Evolutionary conservation across 306 rosid genomes (phyloP).

Genomic region (Quercus aquifolioides): DNA sequence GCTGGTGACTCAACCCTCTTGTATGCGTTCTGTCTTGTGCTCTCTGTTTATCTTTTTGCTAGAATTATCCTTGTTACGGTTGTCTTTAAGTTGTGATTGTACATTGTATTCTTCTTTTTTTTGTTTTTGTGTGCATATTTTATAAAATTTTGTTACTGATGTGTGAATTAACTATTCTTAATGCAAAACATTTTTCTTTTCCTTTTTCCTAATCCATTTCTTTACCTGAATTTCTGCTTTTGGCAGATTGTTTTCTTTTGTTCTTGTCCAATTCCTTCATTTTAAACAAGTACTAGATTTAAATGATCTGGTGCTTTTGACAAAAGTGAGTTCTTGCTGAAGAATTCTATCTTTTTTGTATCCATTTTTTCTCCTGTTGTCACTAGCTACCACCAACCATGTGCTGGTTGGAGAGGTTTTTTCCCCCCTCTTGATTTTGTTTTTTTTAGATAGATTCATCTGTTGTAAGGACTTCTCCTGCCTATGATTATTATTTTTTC

Average conservation of each 20-base stretch:
- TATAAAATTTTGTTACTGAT: background rate
- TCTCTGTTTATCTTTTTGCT: background rate
- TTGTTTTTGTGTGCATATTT: background rate
- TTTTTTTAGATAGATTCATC: background rate
- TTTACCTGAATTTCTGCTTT: background rate
- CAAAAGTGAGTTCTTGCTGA: background rate
- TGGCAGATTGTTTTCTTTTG: background rate
- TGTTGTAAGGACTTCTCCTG: conserved; percentile 6
- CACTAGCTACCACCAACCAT: background rate
- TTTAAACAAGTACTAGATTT: background rate
- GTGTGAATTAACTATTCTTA: background rate
- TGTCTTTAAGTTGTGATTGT: background rate
- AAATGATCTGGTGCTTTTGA: background rate
- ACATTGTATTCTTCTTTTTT: background rate
- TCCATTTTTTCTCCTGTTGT: background rate
- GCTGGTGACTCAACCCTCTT: conserved; percentile 82
- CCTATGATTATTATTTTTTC: background rate
- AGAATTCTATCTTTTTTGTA: background rate
- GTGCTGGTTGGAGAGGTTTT: background rate
- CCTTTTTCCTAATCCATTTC: background rate
- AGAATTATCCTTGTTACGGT: background rate
- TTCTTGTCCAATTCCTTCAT: background rate
- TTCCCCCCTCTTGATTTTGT: too few species aligned
- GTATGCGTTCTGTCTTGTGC: conserved; percentile 36
- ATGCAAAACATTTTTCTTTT: background rate